Evolutionary conservation across 1,284 basidiomycete genomes (phyloP), one percentile per base, ranked within the genome.

Genomic region (Ustilago loliicola): DNA sequence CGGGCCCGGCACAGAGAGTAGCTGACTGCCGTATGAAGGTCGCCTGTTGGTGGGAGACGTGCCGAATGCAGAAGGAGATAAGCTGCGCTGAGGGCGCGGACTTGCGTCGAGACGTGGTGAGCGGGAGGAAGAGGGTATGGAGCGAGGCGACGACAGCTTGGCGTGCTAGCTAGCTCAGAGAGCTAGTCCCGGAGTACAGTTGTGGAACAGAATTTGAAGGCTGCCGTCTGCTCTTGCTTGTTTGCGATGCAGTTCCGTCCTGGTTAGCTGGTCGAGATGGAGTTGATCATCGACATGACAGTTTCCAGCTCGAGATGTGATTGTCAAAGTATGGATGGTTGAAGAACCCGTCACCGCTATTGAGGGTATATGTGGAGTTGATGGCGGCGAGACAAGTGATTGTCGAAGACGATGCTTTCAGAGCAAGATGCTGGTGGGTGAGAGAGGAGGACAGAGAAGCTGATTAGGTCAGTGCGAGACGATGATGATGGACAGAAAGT

Each of bases 61-160:
- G 21, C 61, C 54, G 36, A 52, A n/a, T 29, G 34, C 30, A 45
- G 65, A 61, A 11, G 66, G 63, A 13, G 68, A 67, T 19, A 66
- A 45, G 40, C 61, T 66, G 62, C 61, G 72, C 56, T 67, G 72
- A 38, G 67, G 48, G 52, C 67, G 68, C 4, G 60, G 67, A 17
- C 56, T 63, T 3, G 60, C 34, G 38, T 74, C 66, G 36, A 53
- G 45, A 30, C 30, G 62, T 60, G 59, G 51, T 40, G 72, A 66
- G 42, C 64, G 72, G 51, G 60, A 67, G 23, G 67, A 67, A 34
- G 72, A 53, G n/a, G 72, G 60, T 48, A 64, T 64, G 27, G 72
- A 64, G 10, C 63, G 63, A 58, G 72, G 64, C 29, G 68, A 76
- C 52, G 72, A 76, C 72, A 76, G 72, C 11, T 48, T 68, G 71